A percentile compares a stretch with the other conserved stretches of the same genome.
phyloP scores from a whole-genome alignment of 2,329 filamentous ascomycete genomes.

The Cordyceps tenuipes region DNA sequence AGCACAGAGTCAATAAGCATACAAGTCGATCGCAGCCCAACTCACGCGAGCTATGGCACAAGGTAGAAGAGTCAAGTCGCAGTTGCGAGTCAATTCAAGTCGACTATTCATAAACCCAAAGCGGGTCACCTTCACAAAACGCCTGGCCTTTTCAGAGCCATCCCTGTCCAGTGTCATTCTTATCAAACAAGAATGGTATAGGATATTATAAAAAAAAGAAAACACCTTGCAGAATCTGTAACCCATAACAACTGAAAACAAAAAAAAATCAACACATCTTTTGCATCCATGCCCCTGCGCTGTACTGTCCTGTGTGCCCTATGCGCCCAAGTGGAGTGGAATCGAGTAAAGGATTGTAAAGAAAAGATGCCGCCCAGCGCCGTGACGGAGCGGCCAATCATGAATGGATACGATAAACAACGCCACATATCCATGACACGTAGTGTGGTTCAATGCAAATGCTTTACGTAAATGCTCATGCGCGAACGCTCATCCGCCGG shows the following conservation, averaged over 20 bases:
- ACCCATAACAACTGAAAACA: not conserved
- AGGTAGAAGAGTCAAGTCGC: not conserved
- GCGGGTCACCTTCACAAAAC: conserved; percentile 4
- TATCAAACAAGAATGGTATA: not conserved
- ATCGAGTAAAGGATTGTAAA: not conserved
- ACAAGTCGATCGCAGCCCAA: not conserved
- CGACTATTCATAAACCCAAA: conserved; percentile 4
- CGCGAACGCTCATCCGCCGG: conserved; percentile 13
- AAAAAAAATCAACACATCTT: not conserved
- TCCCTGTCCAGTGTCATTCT: conserved; percentile 1
- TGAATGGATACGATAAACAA: not conserved
- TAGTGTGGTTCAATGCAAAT: not conserved
- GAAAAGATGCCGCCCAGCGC: not conserved
- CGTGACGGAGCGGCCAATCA: not conserved
- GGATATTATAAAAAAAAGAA: not conserved
- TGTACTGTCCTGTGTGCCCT: conserved; percentile 10
- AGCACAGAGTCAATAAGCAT: not conserved
- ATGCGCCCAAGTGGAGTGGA: not conserved
- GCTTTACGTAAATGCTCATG: not conserved
- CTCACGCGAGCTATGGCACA: not conserved
- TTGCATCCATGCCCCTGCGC: not conserved
- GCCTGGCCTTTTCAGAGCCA: conserved; percentile 3
- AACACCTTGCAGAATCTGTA: not conserved
- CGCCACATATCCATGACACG: not conserved
- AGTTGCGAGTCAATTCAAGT: conserved; percentile 6